Percentiles rank a stretch among this genome's conserved stretches.
phyloP scores from a whole-genome alignment of 306 rosid genomes.

The Nissolia schottii region DNA sequence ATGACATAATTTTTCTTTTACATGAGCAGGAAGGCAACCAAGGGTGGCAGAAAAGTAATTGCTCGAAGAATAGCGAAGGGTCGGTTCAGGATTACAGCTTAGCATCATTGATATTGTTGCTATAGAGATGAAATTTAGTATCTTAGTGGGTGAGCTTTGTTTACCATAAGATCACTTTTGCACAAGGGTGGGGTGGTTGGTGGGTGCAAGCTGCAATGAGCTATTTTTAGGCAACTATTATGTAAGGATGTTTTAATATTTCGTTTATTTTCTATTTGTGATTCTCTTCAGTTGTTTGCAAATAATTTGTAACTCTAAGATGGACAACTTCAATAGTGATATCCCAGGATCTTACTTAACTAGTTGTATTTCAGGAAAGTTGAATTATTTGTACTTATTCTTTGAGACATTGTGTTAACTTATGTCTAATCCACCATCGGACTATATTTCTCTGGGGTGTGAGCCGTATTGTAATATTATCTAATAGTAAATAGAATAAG shows the following conservation, averaged over 20 bases:
- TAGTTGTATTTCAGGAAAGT: background rate
- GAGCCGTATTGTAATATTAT: no score
- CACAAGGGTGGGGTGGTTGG: background rate
- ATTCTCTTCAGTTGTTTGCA: background rate
- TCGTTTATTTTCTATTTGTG: background rate
- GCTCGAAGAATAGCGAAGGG: slow-evolving; percentile 93
- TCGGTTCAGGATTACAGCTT: slow-evolving; percentile 83
- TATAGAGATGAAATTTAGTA: slow-evolving; percentile 22
- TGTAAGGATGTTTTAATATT: slow-evolving; percentile 11
- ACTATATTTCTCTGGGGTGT: no score
- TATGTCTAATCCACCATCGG: no score
- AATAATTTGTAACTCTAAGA: background rate
- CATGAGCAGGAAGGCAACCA: slow-evolving; percentile 87
- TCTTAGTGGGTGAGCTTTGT: slow-evolving; percentile 5
- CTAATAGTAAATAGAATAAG: no score
- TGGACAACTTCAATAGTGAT: background rate
- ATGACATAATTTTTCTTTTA: slow-evolving; percentile 15
- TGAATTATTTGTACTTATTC: no score
- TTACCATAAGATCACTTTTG: background rate
- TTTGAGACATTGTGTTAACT: no score
- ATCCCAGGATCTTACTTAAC: no score
- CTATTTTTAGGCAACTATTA: background rate
- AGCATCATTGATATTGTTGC: slow-evolving; percentile 26
- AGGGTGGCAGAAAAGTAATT: slow-evolving; percentile 86
- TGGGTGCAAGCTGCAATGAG: background rate